Conservation (phyloP, 2,329 filamentous ascomycete species). For the Catunica adiposa region DNA sequence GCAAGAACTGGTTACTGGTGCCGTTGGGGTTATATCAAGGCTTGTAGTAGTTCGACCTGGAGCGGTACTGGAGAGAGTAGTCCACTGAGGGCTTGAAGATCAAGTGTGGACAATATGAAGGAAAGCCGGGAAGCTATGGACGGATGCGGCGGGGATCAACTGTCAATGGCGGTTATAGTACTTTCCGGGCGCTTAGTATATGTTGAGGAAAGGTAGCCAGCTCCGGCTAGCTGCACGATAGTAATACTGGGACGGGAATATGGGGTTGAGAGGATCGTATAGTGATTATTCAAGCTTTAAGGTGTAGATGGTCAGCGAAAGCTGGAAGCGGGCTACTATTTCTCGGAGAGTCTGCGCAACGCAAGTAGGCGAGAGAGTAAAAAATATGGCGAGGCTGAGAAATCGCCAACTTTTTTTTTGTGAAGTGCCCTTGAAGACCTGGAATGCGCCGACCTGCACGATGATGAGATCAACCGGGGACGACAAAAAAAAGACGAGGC, state of each 20-base stretch:
- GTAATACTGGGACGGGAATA: too few species aligned
- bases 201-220: too few species aligned
- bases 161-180: background rate
- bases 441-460: background rate
- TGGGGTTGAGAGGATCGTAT: too few species aligned
- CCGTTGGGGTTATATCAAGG: background rate
- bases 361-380: background rate
- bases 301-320: background rate
- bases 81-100: too few species aligned
- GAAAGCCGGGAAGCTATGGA: background rate
- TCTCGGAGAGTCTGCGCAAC: background rate
- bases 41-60: too few species aligned
- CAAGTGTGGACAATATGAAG: too few species aligned
- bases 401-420: background rate
- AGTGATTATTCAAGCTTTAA: too few species aligned
- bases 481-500: conserved; percentile 1
- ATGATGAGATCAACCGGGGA: background rate
- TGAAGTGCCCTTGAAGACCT: background rate
- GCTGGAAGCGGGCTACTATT: background rate
- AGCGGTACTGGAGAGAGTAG: too few species aligned
- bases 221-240: background rate
- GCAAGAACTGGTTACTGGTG: background rate
- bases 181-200: background rate
- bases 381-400: background rate
- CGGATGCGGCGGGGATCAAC: background rate